These are phyloP conservation scores for Skeletonema marinoi DNA, from an alignment of 108 stramenopile genomes.

Conservation along the genomic window DNA sequence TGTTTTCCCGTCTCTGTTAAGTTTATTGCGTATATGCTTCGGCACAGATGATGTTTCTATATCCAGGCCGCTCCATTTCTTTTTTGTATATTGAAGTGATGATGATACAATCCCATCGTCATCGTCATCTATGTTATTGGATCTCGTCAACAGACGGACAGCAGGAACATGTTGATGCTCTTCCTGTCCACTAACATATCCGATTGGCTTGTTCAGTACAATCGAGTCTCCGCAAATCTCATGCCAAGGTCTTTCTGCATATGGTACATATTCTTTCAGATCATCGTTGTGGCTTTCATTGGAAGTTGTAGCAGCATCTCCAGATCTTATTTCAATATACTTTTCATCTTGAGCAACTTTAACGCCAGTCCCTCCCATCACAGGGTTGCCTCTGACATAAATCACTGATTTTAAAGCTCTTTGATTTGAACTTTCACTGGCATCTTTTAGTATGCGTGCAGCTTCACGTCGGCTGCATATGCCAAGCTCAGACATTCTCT, in stretches of 20 bases:
- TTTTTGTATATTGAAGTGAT: conserved; percentile 19
- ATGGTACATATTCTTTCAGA: conserved; percentile 16
- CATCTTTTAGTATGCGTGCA: conserved; percentile 57
- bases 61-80: conserved; percentile 15
- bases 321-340: conserved; percentile 32
- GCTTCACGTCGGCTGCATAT: conserved; percentile 79
- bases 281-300: not conserved
- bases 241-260: conserved; percentile 28
- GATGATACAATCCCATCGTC: not conserved
- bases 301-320: conserved; percentile 6
- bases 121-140: conserved; percentile 16
- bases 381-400: conserved; percentile 47
- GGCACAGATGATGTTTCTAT: conserved; percentile 11
- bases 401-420: conserved; percentile 19
- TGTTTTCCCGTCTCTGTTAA: not conserved
- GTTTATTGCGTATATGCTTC: not conserved
- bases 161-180: conserved; percentile 64
- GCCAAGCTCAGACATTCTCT: conserved; percentile 74
- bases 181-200: conserved; percentile 78
- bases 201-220: conserved; percentile 82
- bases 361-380: conserved; percentile 41
- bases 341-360: conserved; percentile 48
- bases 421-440: conserved; percentile 21
- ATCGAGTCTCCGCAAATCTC: conserved; percentile 51
- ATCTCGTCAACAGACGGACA: conserved; percentile 56